Evolutionary conservation across 1,284 basidiomycete genomes (phyloP).

Genomic region (Ceratobasidium sp.): DNA sequence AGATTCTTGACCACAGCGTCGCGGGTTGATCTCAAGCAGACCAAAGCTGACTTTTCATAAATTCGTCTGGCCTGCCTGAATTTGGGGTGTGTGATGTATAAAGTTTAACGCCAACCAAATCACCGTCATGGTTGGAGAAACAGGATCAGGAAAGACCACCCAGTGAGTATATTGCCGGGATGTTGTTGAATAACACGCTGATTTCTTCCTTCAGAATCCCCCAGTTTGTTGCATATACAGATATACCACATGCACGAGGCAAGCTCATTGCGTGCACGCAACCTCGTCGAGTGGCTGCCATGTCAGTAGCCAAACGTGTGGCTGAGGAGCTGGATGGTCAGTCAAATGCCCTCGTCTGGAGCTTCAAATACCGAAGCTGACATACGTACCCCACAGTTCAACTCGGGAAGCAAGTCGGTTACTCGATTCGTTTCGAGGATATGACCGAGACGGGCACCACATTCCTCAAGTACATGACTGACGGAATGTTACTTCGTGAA

Average conservation of each 20-base stretch:
- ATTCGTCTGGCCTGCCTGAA: slow-evolving; percentile 10
- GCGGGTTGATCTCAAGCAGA: slow-evolving; percentile 44
- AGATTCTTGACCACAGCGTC: slow-evolving; percentile 29
- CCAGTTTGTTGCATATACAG: slow-evolving; percentile 94
- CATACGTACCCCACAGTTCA: slow-evolving; percentile 62
- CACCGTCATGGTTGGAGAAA: slow-evolving; percentile 97
- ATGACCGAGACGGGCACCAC: slow-evolving; percentile 92
- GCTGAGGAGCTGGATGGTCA: slow-evolving; percentile 97
- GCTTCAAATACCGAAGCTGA: slow-evolving; percentile 59
- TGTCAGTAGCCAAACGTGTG: slow-evolving; percentile 98
- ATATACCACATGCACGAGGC: slow-evolving; percentile 86
- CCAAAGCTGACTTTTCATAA: slow-evolving; percentile 44
- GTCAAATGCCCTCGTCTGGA: slow-evolving; percentile 53
- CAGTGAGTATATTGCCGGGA: slow-evolving; percentile 65
- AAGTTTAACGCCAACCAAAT: slow-evolving; percentile 89
- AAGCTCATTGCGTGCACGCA: slow-evolving; percentile 98
- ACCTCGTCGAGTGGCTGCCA: slow-evolving; percentile 95
- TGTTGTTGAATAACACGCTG: slow-evolving; percentile 41
- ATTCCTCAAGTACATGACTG: slow-evolving; percentile 98
- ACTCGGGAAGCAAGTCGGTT: slow-evolving; percentile 94
- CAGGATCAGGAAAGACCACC: slow-evolving; percentile 97
- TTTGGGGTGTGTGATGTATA: not conserved
- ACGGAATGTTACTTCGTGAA: slow-evolving; percentile 76
- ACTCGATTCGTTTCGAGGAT: slow-evolving; percentile 99
- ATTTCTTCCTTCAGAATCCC: slow-evolving; percentile 66